A percentile compares a stretch with the other conserved stretches of the same genome.
Evolutionary conservation across 495 filamentous ascomycete species (phyloP).

Genomic region (Aspergillus saccharolyticus): DNA sequence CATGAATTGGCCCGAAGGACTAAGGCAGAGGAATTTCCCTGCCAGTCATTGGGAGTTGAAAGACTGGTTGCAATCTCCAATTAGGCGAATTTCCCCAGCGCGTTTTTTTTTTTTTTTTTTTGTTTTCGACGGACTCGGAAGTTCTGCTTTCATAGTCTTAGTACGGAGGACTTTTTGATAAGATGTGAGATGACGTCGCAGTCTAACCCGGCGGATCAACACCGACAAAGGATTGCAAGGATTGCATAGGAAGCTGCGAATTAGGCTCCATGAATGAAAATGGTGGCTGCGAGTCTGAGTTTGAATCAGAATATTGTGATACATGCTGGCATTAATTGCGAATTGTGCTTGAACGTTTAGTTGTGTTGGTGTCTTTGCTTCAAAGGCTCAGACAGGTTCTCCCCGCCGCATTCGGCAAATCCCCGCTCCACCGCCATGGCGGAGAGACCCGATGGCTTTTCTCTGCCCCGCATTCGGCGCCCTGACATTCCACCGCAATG

Average conservation of each 20-base stretch:
- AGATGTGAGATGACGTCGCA: not conserved
- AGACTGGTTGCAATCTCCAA: not conserved
- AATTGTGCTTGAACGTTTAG: too few species aligned
- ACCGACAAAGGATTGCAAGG: too few species aligned
- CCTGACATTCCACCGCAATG: not conserved
- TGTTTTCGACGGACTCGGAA: not conserved
- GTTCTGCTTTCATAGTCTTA: not conserved
- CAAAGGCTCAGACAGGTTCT: not conserved
- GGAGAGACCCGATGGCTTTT: not conserved
- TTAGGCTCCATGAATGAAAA: too few species aligned
- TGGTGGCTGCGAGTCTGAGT: too few species aligned
- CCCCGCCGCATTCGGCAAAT: not conserved
- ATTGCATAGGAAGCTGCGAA: too few species aligned
- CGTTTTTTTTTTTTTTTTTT: too few species aligned
- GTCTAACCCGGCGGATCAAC: not conserved
- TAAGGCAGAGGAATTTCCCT: not conserved
- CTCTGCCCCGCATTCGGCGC: not conserved
- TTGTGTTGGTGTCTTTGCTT: too few species aligned
- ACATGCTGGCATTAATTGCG: too few species aligned
- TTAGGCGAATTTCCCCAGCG: too few species aligned
- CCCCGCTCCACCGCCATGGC: not conserved
- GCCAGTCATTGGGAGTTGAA: not conserved
- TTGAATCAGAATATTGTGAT: too few species aligned
- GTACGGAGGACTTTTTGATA: too few species aligned
- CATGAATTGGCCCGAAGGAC: not conserved